Conservation (phyloP, 306 rosid genomes). For the Abrus precatorius region DNA sequence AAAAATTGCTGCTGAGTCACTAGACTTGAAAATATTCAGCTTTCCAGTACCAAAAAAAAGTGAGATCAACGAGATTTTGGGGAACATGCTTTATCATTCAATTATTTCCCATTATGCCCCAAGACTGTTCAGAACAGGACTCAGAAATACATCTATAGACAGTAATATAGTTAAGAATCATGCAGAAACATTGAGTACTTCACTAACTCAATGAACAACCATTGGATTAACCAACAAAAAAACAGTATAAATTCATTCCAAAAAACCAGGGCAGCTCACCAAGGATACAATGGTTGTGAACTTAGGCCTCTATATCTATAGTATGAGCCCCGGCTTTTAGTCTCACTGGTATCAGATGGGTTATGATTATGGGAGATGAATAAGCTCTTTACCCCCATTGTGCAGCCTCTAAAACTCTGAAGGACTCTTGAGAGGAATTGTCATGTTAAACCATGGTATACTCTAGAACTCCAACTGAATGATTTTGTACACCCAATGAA, state of each 20-base stretch:
- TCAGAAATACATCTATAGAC: background rate
- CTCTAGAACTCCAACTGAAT: conserved; percentile 34
- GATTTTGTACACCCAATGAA: conserved; percentile 1
- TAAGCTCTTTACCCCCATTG: background rate
- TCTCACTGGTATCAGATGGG: background rate
- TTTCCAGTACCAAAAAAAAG: background rate
- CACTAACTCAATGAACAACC: conserved; percentile 24
- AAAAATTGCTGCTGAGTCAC: too few species aligned
- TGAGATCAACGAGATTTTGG: background rate
- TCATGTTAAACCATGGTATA: conserved; percentile 26
- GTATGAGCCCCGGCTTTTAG: background rate
- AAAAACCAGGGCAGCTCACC: background rate
- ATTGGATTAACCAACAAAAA: conserved; percentile 5
- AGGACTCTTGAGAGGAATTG: background rate
- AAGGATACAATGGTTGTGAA: background rate
- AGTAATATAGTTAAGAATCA: conserved; percentile 14
- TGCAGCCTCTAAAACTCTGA: conserved; percentile 20
- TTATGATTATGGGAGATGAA: background rate
- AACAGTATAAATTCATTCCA: background rate
- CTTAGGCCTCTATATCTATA: conserved; percentile 35
- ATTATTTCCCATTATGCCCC: conserved; percentile 10
- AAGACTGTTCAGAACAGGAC: background rate
- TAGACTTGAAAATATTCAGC: background rate
- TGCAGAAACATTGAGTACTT: conserved; percentile 10
- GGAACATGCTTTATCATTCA: background rate